Evolutionary conservation across 176 grass and related monocot genomes (phyloP), one percentile per base, ranked within the genome.

Genomic region (Areca catechu): DNA sequence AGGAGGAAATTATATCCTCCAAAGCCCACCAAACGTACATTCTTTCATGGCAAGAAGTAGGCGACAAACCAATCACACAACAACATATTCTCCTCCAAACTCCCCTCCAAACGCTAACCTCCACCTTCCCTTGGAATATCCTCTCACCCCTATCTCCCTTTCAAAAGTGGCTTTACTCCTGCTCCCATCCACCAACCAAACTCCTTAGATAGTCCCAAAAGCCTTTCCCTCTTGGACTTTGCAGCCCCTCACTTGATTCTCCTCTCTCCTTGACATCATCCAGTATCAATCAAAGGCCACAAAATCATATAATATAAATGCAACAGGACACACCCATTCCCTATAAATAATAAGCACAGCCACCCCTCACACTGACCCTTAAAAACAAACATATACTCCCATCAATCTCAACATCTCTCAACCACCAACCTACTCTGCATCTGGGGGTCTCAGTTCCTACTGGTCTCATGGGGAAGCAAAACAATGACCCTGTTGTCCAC

Each of bases 271-370:
- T 68, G 5, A 7, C 48, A 58, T 60, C 55, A 71, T 71, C n/a
- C 23, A 71, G 69, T 61, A 80, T 77, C 69, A 74, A 70, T 74
- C 55, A 71, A 65, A 80, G 73, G 83, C 86, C 86, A 85, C 92
- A 80, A 72, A 87, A 85, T 84, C 65, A 72, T 75, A 97, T 80
- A 83, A 79, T 57, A 72, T 82, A 54, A 77, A 57, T 72, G 82
- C 80, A 97, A 76, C 68, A 85, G 73, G 71, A 91, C 83, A 77
- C 57, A 21, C 52, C 63, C 4, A 52, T 28, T 20, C 47, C 57
- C 77, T 81, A 88, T 85, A 96, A 79, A 79, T 75, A 80, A 71
- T 64, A 53, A 54, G 48, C 49, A 50, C 34, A 43, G 34, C 50
- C 68, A 47, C 66, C 60, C 53, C 57, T 61, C 72, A 76, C 4